These are phyloP conservation scores for Lachancea kluyveri DNA, from an alignment of 805 yeast genomes.

Conservation along the genomic window DNA sequence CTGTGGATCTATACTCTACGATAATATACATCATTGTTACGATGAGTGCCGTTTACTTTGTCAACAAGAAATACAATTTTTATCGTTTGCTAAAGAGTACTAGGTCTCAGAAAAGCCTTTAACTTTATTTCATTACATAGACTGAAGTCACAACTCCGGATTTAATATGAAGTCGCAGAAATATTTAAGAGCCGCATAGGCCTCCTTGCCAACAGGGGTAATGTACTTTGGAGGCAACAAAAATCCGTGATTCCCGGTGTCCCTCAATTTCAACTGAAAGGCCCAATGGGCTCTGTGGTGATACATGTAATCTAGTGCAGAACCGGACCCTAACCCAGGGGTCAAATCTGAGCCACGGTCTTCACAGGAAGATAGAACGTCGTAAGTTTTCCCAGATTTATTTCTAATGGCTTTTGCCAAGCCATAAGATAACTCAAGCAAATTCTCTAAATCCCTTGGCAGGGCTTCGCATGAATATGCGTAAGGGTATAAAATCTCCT, in stretches of 20 bases:
- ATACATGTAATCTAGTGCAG: conserved; percentile 78
- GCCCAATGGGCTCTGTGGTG: conserved; percentile 81
- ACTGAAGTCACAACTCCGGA: conserved; percentile 32
- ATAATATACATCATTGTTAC: conserved; percentile 12
- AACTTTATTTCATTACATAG: not conserved
- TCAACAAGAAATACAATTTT: conserved; percentile 9
- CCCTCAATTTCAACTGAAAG: conserved; percentile 73
- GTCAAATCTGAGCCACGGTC: conserved; percentile 69
- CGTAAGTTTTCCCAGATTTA: conserved; percentile 56
- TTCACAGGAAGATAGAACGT: conserved; percentile 71
- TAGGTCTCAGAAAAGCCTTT: conserved; percentile 1
- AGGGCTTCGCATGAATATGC: conserved; percentile 68
- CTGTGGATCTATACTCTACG: conserved; percentile 21
- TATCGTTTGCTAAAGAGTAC: conserved; percentile 5
- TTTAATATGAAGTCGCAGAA: conserved; percentile 51
- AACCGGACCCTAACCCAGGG: conserved; percentile 75
- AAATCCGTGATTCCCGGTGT: conserved; percentile 78
- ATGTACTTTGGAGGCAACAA: conserved; percentile 66
- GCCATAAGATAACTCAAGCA: conserved; percentile 77
- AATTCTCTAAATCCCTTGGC: conserved; percentile 77
- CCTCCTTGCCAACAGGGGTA: conserved; percentile 70
- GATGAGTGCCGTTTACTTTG: conserved; percentile 5
- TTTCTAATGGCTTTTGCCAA: conserved; percentile 65
- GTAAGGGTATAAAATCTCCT: conserved; percentile 76
- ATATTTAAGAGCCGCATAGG: conserved; percentile 59